Base-by-base conservation (phyloP, 306 rosid species). In the Dicorynia guianensis region DNA sequence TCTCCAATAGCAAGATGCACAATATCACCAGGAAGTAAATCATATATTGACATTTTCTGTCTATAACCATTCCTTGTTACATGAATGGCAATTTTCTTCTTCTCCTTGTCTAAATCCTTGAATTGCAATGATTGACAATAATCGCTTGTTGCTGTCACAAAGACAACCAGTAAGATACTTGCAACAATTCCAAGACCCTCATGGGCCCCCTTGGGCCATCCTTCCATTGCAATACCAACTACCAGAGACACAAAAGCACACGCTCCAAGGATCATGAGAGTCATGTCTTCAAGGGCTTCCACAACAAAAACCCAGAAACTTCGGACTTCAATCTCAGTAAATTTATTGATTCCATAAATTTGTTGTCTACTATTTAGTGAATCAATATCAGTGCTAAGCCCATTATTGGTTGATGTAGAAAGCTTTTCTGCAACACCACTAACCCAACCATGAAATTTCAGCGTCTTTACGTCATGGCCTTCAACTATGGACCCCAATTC, bases 221-320 rank as follows among this genome's bases (percentile, higher is more conserved):
- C 98, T 81, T 92, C 98, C 35, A 82, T 90, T 72, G 87, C 87
- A 76, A 92, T 81, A 69, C 98, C 98, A 71, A 94, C 97, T 0
- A 87, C 49, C 60, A 94, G 80, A 63, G 98, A 94, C 79, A 94
- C 87, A 57, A 94, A 64, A 67, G 98, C 97, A 74, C 98, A 94
- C 43, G 85, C 84, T 67, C 93, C 98, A 42, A 92, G 97, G 65
- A 94, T 90, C 96, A 92, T 92, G 49, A 94, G 96, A 76, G 98
- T 92, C 98, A 90, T 89, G 87, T 92, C 98, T 25, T 94, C 97
- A 73, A 94, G 94, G 63, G 98, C 97, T 89, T 94, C 98, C 96
- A 96, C 92, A 80, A 92, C 96, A 80, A 94, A 94, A 74, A 94
- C 67, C 85, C 84, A 92, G 86, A 94, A 92, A 77, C 98, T 86